These are phyloP conservation scores for Candida sp. DNA, from an alignment of 1,139 yeast genomes.

Conservation along the genomic window DNA sequence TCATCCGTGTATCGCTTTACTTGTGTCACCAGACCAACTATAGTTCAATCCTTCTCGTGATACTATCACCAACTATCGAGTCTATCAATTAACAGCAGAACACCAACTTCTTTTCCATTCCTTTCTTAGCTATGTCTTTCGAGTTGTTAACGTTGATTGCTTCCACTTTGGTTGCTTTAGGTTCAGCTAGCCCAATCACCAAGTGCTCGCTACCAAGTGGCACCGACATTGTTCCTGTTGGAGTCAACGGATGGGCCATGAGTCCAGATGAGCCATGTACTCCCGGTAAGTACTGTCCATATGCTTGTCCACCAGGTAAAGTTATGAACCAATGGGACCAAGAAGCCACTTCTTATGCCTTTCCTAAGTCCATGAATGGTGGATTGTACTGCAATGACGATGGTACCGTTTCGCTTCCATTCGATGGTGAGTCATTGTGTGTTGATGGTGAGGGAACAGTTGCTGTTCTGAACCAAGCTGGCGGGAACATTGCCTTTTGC, in stretches of 20 bases:
- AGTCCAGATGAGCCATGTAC: slow-evolving; percentile 76
- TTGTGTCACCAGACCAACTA: background rate
- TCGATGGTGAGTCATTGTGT: slow-evolving; percentile 64
- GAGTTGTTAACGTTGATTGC: background rate
- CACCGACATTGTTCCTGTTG: slow-evolving; percentile 69
- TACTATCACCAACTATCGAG: background rate
- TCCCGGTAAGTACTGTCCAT: slow-evolving; percentile 82
- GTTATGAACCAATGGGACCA: slow-evolving; percentile 83
- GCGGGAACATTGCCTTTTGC: slow-evolving; percentile 75
- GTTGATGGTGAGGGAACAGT: slow-evolving; percentile 79
- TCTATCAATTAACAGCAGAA: background rate
- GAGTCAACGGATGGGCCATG: slow-evolving; percentile 86
- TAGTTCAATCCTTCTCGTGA: background rate
- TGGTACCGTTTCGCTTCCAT: slow-evolving; percentile 71
- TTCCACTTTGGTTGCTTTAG: background rate
- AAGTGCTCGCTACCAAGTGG: slow-evolving; percentile 67
- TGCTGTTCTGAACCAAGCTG: slow-evolving; percentile 57
- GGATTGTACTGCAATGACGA: slow-evolving; percentile 77
- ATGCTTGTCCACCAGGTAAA: slow-evolving; percentile 88
- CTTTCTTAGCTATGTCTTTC: background rate
- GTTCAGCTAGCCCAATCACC: slow-evolving; percentile 7
- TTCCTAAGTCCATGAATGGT: slow-evolving; percentile 80
- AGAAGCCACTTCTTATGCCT: slow-evolving; percentile 57
- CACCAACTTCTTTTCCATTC: background rate
- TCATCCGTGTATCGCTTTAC: no score